Evolutionary conservation across 2,329 filamentous ascomycete species (phyloP).

Genomic region (Immersiporthe knoxdaviesiana): DNA sequence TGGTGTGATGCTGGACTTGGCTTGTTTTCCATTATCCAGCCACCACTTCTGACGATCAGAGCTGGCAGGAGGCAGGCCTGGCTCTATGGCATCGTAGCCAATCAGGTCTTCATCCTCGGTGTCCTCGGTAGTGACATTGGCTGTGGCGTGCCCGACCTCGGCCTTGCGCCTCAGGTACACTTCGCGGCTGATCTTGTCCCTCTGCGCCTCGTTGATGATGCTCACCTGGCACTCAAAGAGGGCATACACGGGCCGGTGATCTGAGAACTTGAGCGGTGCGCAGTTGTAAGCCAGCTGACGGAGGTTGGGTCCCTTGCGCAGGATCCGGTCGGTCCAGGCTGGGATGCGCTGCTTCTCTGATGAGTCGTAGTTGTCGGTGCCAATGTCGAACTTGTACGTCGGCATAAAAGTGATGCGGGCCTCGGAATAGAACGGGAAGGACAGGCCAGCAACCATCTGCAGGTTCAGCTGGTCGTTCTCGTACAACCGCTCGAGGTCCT

Average conservation of each 20-base stretch:
- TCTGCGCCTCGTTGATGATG: slow-evolving; percentile 74
- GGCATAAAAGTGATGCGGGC: slow-evolving; percentile 85
- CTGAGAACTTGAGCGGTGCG: slow-evolving; percentile 84
- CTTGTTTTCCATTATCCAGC: slow-evolving; percentile 72
- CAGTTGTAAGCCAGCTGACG: slow-evolving; percentile 82
- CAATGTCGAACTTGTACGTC: slow-evolving; percentile 94
- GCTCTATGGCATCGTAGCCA: slow-evolving; percentile 81
- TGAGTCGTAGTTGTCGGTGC: slow-evolving; percentile 86
- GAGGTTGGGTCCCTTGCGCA: slow-evolving; percentile 83
- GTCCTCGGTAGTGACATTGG: slow-evolving; percentile 58
- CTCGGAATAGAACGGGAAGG: slow-evolving; percentile 92
- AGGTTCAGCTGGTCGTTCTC: slow-evolving; percentile 96
- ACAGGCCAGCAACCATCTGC: slow-evolving; percentile 90
- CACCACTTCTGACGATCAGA: slow-evolving; percentile 73
- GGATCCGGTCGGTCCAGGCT: slow-evolving; percentile 93
- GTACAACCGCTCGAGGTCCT: slow-evolving; percentile 78
- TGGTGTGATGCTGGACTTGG: slow-evolving; percentile 71
- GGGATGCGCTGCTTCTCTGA: slow-evolving; percentile 96
- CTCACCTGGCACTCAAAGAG: slow-evolving; percentile 83
- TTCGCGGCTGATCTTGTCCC: slow-evolving; percentile 71
- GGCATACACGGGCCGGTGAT: slow-evolving; percentile 94
- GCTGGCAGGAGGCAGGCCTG: slow-evolving; percentile 70
- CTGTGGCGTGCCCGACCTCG: slow-evolving; percentile 67
- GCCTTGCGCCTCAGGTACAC: slow-evolving; percentile 73
- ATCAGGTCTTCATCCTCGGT: slow-evolving; percentile 80